Percentiles rank a stretch among this genome's conserved stretches.
Evolutionary conservation across 176 grass and related monocot species (phyloP).

Genomic region (Musa troglodytarum): DNA sequence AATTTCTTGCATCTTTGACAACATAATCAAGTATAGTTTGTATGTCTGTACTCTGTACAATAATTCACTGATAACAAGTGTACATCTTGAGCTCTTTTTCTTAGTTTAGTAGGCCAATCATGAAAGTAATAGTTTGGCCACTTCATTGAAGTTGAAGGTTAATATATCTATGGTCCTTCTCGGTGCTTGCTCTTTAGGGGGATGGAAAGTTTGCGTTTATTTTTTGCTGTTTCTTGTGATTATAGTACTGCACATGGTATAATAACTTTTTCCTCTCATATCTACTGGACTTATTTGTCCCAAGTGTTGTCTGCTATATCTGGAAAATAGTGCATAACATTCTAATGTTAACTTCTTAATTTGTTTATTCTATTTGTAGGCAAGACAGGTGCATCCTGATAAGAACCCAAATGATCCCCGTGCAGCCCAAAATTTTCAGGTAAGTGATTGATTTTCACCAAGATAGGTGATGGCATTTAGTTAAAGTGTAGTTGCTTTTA

Average conservation of each 20-base stretch:
- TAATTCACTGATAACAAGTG: too few species aligned
- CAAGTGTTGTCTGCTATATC: not conserved
- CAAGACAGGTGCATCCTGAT: conserved; percentile 87
- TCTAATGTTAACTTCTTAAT: not conserved
- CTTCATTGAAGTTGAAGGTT: not conserved
- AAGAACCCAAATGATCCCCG: conserved; percentile 87
- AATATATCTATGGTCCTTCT: not conserved
- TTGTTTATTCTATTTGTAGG: conserved; percentile 33
- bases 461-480: not conserved
- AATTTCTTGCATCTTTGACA: too few species aligned
- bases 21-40: too few species aligned
- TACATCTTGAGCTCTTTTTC: not conserved
- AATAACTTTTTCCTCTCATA: not conserved
- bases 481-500: not conserved
- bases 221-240: not conserved
- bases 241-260: not conserved
- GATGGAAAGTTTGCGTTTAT: not conserved
- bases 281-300: not conserved
- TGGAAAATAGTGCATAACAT: not conserved
- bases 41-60: too few species aligned
- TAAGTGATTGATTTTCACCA: conserved; percentile 15
- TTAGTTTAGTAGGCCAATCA: not conserved
- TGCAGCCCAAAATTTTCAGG: conserved; percentile 85
- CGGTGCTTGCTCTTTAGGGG: not conserved
- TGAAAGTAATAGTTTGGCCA: not conserved